Percentiles rank a stretch among this genome's conserved stretches.
These are phyloP conservation scores for Davidsoniella eucalypti DNA, from an alignment of 2,329 filamentous ascomycete genomes.

Conservation along the genomic window DNA sequence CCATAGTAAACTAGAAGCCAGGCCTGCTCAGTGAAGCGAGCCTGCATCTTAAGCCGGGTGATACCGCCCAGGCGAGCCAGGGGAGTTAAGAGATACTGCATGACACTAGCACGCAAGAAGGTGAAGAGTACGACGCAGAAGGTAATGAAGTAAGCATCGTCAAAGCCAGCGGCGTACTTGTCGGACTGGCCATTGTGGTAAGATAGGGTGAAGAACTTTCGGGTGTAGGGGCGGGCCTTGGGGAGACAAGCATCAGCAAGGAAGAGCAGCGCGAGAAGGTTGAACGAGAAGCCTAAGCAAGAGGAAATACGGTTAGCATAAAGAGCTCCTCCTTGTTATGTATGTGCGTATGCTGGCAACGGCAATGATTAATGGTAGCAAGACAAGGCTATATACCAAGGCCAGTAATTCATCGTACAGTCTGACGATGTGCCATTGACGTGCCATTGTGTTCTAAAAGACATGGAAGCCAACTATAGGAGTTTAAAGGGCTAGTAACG, in stretches of 20 bases:
- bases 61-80: conserved; percentile 59
- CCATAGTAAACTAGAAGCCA: conserved; percentile 79
- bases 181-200: conserved; percentile 58
- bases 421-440: no score
- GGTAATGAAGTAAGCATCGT: conserved; percentile 63
- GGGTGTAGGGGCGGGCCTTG: conserved; percentile 61
- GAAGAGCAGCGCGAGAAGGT: conserved; percentile 66
- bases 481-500: conserved; percentile 17
- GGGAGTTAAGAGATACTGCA: conserved; percentile 77
- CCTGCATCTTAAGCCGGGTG: conserved; percentile 55
- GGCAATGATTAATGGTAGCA: neutral
- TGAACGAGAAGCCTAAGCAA: conserved; percentile 55
- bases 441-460: no score
- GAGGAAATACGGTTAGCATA: conserved; percentile 15
- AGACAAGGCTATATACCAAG: neutral
- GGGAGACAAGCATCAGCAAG: conserved; percentile 73
- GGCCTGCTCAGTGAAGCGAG: conserved; percentile 84
- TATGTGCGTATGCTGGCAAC: no score
- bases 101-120: conserved; percentile 62
- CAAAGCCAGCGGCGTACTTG: conserved; percentile 58
- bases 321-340: neutral
- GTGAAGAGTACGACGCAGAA: conserved; percentile 77
- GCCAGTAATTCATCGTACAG: no score
- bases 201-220: conserved; percentile 74
- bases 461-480: no score